These are phyloP conservation scores for Cucurbita maxima DNA, from an alignment of 306 rosid genomes.

Conservation along the genomic window DNA sequence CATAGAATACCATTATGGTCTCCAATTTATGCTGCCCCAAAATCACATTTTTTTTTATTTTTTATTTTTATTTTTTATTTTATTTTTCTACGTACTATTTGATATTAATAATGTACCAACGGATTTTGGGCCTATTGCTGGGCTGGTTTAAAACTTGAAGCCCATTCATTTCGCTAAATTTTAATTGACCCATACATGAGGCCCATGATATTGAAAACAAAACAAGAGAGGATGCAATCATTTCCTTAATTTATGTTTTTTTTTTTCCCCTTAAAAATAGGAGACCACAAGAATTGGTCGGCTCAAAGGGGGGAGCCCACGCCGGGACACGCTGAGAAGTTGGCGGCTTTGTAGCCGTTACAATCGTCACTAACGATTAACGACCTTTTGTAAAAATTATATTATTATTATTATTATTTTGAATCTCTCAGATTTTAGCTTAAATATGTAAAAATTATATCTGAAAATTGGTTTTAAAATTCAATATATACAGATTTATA, in stretches of 20 bases:
- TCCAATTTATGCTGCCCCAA: not conserved
- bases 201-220: not conserved
- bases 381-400: conserved; percentile 12
- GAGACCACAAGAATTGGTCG: not conserved
- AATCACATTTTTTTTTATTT: too few relatives aligned
- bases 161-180: not conserved
- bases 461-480: too few relatives aligned
- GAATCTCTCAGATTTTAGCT: too few relatives aligned
- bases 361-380: not conserved
- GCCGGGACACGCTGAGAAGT: not conserved
- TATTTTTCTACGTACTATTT: not conserved
- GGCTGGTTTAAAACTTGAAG: not conserved
- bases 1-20: not conserved
- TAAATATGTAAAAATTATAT: too few relatives aligned
- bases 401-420: too few relatives aligned
- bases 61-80: not conserved
- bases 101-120: too few relatives aligned
- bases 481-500: too few relatives aligned
- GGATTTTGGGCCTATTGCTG: not conserved
- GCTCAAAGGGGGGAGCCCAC: not conserved
- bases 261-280: not conserved
- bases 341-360: conserved; percentile 2
- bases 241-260: not conserved
- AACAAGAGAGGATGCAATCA: too few relatives aligned
- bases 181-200: not conserved